Evolutionary conservation across 2,329 filamentous ascomycete species (phyloP).

Genomic region (Lachnellula suecica): DNA sequence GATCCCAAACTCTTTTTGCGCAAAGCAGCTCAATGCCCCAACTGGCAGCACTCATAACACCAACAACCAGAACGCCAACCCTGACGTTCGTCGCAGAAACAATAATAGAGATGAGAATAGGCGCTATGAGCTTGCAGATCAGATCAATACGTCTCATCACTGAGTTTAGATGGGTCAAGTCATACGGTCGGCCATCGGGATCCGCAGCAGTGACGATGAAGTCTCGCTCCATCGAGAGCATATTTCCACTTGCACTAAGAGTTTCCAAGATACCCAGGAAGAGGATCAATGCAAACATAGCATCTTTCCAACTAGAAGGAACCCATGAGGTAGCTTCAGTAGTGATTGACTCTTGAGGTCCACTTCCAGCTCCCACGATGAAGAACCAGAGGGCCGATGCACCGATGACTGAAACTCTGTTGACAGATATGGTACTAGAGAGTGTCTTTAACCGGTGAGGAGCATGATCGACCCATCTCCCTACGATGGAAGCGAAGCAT

Average conservation of each 20-base stretch:
- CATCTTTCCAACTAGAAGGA: slow-evolving; percentile 22
- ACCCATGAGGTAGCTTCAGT: not conserved
- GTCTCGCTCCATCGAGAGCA: slow-evolving; percentile 47
- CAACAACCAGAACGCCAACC: slow-evolving; percentile 45
- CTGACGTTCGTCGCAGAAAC: slow-evolving; percentile 41
- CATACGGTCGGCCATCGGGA: slow-evolving; percentile 33
- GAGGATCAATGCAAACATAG: slow-evolving; percentile 36
- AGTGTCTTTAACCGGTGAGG: slow-evolving; percentile 41
- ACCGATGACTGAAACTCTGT: slow-evolving; percentile 39
- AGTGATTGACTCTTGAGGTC: not conserved
- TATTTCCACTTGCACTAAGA: slow-evolving; percentile 41
- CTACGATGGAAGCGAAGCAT: slow-evolving; percentile 40
- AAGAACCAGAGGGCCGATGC: slow-evolving; percentile 42
- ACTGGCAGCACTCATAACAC: slow-evolving; percentile 42
- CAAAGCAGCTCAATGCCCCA: slow-evolving; percentile 40
- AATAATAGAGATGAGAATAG: slow-evolving; percentile 49
- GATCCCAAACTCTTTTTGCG: slow-evolving; percentile 41
- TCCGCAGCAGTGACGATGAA: slow-evolving; percentile 41
- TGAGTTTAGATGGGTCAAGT: slow-evolving; percentile 47
- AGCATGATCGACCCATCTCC: slow-evolving; percentile 41
- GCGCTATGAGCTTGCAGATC: slow-evolving; percentile 54
- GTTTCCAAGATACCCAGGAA: slow-evolving; percentile 41
- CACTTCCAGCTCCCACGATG: slow-evolving; percentile 24
- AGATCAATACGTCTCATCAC: slow-evolving; percentile 58
- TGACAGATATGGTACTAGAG: slow-evolving; percentile 40